A percentile compares a stretch with the other conserved stretches of the same genome.
phyloP scores from a whole-genome alignment of 106 monocot genomes.

The Acorus calamus region DNA sequence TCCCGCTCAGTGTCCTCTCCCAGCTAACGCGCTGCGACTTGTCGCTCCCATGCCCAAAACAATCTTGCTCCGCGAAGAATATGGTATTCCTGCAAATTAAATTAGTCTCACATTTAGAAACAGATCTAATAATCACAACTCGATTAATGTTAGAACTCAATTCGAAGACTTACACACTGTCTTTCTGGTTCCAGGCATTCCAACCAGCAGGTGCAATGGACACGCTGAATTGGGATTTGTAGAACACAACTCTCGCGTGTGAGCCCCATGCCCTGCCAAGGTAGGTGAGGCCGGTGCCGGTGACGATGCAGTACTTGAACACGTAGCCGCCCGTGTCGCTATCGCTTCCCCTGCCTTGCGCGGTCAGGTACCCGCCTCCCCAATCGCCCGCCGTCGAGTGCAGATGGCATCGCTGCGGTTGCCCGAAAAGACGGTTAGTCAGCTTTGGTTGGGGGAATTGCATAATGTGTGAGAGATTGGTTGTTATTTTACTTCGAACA shows the following conservation, averaged over 20 bases:
- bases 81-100: background rate
- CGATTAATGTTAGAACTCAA: background rate
- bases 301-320: conserved; percentile 13
- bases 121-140: background rate
- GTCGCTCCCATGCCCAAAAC: conserved; percentile 12
- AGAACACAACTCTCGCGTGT: conserved; percentile 15
- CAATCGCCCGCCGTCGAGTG: too few relatives aligned
- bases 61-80: conserved; percentile 11
- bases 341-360: conserved; percentile 2
- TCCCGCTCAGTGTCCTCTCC: background rate
- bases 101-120: too few relatives aligned
- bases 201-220: conserved; percentile 13
- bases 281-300: conserved; percentile 2
- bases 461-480: too few relatives aligned
- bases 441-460: background rate
- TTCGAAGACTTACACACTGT: conserved; percentile 5
- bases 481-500: background rate
- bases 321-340: conserved; percentile 7
- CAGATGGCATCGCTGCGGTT: background rate
- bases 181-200: conserved; percentile 8
- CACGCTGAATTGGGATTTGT: conserved; percentile 1
- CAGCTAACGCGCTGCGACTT: conserved; percentile 1
- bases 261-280: conserved; percentile 23
- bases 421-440: background rate
- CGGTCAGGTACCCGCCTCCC: conserved; percentile 7